A percentile compares a stretch with the other conserved stretches of the same genome.
Evolutionary conservation across 305 asterid species (phyloP).

Genomic region (Withania somnifera): DNA sequence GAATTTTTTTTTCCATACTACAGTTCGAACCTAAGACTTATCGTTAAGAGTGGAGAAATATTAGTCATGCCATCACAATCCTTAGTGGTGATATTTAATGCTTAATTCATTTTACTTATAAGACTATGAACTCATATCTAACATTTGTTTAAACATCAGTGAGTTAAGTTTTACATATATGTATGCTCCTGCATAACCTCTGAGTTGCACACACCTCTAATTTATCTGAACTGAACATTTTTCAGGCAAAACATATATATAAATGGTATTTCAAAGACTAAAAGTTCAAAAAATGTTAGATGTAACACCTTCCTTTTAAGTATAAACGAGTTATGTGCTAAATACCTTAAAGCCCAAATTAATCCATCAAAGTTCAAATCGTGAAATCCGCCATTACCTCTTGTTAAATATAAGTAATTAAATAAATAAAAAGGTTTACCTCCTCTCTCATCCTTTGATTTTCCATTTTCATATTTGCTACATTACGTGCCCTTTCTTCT

Average conservation of each 20-base stretch:
- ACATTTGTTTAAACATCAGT: background rate
- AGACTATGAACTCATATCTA: background rate
- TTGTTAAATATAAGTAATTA: background rate
- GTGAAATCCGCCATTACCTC: background rate
- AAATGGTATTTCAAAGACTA: background rate
- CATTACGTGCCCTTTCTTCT: conserved; percentile 24
- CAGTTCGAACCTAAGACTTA: background rate
- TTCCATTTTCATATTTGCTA: conserved; percentile 38
- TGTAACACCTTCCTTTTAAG: background rate
- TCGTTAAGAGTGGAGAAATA: background rate
- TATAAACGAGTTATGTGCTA: background rate
- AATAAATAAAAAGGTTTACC: conserved; percentile 19
- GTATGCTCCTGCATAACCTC: background rate
- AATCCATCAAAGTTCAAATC: background rate
- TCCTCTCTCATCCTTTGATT: conserved; percentile 46
- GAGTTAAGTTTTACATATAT: background rate
- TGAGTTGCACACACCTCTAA: background rate
- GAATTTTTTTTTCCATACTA: background rate
- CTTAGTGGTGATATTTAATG: background rate
- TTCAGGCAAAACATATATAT: background rate
- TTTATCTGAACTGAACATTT: background rate
- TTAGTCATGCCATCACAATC: background rate
- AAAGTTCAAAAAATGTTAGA: background rate
- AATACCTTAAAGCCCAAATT: background rate
- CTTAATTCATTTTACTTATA: background rate